A percentile compares a stretch with the other conserved stretches of the same genome.
Evolutionary conservation across 257 asterid species (phyloP).

Genomic region (Ocimum tenuiflorum): DNA sequence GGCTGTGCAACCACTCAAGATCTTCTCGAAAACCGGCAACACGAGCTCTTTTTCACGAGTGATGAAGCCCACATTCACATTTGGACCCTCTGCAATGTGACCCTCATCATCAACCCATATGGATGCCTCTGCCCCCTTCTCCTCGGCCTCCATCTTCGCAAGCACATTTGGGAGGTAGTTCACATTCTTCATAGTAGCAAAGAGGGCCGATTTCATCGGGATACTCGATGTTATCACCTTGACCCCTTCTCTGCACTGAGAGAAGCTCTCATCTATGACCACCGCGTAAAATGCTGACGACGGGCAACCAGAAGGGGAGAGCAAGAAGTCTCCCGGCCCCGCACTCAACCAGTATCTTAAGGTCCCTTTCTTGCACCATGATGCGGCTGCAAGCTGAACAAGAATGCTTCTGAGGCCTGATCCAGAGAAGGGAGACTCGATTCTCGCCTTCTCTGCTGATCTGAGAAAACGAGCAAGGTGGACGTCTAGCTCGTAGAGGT

Average conservation of each 20-base stretch:
- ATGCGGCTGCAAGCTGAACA: slow-evolving; percentile 63
- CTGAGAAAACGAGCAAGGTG: slow-evolving; percentile 69
- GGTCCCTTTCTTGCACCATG: slow-evolving; percentile 60
- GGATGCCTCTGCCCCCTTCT: slow-evolving; percentile 20
- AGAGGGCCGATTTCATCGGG: slow-evolving; percentile 75
- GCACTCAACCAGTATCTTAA: slow-evolving; percentile 77
- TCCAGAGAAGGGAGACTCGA: slow-evolving; percentile 46
- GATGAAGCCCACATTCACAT: slow-evolving; percentile 72
- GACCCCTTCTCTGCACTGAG: slow-evolving; percentile 69
- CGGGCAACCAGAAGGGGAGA: slow-evolving; percentile 61
- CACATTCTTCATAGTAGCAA: slow-evolving; percentile 77
- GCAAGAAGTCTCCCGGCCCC: slow-evolving; percentile 82
- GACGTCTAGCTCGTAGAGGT: slow-evolving; percentile 66
- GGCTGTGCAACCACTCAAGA: slow-evolving; percentile 79
- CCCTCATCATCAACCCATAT: slow-evolving; percentile 81
- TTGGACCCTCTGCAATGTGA: slow-evolving; percentile 81
- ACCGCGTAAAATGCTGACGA: slow-evolving; percentile 78
- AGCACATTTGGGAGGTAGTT: slow-evolving; percentile 62
- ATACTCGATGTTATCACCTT: slow-evolving; percentile 59
- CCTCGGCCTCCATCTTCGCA: slow-evolving; percentile 2
- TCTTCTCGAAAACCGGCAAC: slow-evolving; percentile 61
- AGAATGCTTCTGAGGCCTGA: slow-evolving; percentile 62
- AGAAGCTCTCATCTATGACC: slow-evolving; percentile 53
- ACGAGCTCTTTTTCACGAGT: slow-evolving; percentile 58
- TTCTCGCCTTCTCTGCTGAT: slow-evolving; percentile 69